phyloP scores from a whole-genome alignment of 2,329 filamentous ascomycete species.

The Neonectria punicea region DNA sequence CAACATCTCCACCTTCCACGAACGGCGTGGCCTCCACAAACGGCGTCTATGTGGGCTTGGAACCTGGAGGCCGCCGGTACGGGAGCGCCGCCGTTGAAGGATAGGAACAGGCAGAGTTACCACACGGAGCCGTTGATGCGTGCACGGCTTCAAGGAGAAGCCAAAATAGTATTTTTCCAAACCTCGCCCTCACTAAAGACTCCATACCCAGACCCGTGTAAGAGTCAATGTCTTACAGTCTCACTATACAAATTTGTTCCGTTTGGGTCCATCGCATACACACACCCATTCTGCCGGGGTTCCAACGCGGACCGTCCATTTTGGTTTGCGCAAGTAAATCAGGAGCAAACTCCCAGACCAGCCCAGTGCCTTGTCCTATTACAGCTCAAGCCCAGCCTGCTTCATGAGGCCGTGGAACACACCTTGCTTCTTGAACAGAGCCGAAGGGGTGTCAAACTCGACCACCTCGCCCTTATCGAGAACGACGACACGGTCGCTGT shows the following conservation, averaged over 20 bases:
- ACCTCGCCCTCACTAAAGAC: neutral
- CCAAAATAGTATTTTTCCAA: conserved; percentile 4
- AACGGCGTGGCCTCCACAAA: neutral
- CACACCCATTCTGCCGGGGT: neutral
- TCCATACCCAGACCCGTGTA: neutral
- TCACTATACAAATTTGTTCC: conserved; percentile 22
- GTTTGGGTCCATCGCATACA: conserved; percentile 2
- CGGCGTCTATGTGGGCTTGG: neutral
- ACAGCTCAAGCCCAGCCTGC: conserved; percentile 80
- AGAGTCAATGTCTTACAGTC: conserved; percentile 1
- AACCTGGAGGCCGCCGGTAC: neutral
- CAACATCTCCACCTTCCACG: neutral
- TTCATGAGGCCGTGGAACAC: conserved; percentile 91
- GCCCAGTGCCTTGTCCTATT: conserved; percentile 39
- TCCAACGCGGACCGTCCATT: neutral
- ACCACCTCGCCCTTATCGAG: conserved; percentile 89
- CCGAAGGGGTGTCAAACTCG: conserved; percentile 89
- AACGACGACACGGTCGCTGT: conserved; percentile 89
- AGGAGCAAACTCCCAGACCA: conserved; percentile 9
- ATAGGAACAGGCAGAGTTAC: neutral
- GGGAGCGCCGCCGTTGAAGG: neutral
- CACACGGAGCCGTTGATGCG: neutral
- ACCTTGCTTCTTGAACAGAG: conserved; percentile 78
- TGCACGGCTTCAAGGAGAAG: conserved; percentile 4
- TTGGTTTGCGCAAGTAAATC: conserved; percentile 4